Percentiles rank a stretch among this genome's conserved stretches.
Evolutionary conservation across 805 yeast genomes (phyloP).

Genomic region (Diddensiella caesifluorescens): DNA sequence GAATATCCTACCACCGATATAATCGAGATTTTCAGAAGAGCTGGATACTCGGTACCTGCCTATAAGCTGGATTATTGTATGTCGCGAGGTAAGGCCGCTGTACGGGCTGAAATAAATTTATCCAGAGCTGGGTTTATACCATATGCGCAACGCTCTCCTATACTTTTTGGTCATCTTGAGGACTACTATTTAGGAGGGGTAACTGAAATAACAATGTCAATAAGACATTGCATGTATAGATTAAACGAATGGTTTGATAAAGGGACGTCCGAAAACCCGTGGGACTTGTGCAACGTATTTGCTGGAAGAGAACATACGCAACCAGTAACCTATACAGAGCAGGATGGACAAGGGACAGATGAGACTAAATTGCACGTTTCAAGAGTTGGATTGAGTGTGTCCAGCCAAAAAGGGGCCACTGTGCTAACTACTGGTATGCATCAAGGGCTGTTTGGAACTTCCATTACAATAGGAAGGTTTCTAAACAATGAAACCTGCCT

Average conservation of each 20-base stretch:
- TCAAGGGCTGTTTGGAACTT: constrained; percentile 44
- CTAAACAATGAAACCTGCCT: constrained; percentile 36
- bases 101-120: constrained; percentile 41
- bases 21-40: constrained; percentile 33
- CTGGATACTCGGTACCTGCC: constrained; percentile 37
- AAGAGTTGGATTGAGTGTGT: too few relatives aligned
- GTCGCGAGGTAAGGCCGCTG: constrained; percentile 48
- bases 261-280: constrained; percentile 25
- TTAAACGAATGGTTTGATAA: constrained; percentile 40
- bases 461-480: constrained; percentile 41
- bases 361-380: too few relatives aligned
- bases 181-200: constrained; percentile 51
- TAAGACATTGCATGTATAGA: constrained; percentile 36
- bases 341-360: background rate
- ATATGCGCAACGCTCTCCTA: constrained; percentile 40
- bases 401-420: constrained; percentile 6
- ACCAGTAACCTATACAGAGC: background rate
- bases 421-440: constrained; percentile 18
- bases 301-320: constrained; percentile 25
- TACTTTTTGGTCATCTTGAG: constrained; percentile 40
- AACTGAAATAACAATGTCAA: constrained; percentile 41
- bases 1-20: constrained; percentile 42
- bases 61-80: constrained; percentile 45
- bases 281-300: constrained; percentile 34
- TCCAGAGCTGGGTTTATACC: constrained; percentile 30